Base-by-base conservation (phyloP, 306 rosid species). In the Dryas alaskensis region DNA sequence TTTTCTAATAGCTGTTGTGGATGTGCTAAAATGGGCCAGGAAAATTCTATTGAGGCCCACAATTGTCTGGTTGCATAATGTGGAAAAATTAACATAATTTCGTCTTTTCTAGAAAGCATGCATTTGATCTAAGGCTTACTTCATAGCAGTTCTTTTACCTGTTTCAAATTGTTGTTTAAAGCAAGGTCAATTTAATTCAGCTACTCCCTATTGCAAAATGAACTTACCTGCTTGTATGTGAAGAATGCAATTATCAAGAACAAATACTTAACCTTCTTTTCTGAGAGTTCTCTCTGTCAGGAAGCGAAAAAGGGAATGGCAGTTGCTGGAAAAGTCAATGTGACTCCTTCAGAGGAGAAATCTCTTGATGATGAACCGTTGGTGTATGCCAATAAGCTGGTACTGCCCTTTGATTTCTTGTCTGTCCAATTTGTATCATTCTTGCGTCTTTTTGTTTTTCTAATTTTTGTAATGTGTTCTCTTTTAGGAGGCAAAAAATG, bases 401-500 rank as follows among this genome's bases (percentile, higher is more conserved):
- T 95, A 92, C 60, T 78, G 67, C 57, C 75, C 67, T 78, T 62
- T 40, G 76, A 54, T 81, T 70, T 71, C 47, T 25, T 57, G 58
- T 52, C 65, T 66, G 27, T 73, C 39, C 65, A 47, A 16, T 43
- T 69, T 60, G 3, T 43, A 63, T 58, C 65, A 55, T 67, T 65
- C 50, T 65, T 42, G 43, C 11, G 44, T 3, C 25, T 53, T 2
- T 43, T 4, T 22, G 54, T 40, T 46, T 45, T 65, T 65, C 43
- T 52, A 53, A 13, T 58, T 31, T 2, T 45, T 6, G 17, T 60
- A 3, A 59, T 48, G 10, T 3, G 0, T 50, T 65, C 25, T 54
- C 37, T 45, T 40, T 68, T 70, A 95, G 99, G 99, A 95, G 83
- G 99, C 99, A 74, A 95, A 92, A 87, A 90, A 80, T 76, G 97